Conservation (phyloP, 2,329 filamentous ascomycete genomes). For the Remersonia thermophila region DNA sequence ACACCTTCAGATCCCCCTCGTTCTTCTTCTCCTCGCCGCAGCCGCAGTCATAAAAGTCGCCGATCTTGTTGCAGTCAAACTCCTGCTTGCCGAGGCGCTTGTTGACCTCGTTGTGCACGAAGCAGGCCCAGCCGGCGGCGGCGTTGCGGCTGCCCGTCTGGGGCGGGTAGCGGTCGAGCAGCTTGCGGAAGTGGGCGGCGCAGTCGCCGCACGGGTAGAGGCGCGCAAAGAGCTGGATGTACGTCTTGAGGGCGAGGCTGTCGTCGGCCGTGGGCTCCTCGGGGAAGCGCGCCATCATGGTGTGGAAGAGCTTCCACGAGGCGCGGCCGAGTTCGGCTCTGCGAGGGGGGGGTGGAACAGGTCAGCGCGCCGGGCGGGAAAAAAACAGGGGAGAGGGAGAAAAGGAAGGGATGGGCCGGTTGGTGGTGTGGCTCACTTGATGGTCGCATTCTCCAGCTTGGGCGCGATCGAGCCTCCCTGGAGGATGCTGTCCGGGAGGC, state of each 20-base stretch:
- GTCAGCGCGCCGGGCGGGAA: constrained; percentile 5
- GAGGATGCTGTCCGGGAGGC: constrained; percentile 39
- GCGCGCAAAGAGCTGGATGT: constrained; percentile 54
- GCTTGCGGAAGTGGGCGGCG: constrained; percentile 51
- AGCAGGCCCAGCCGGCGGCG: constrained; percentile 56
- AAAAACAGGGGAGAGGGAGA: not conserved
- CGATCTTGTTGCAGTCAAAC: constrained; percentile 56
- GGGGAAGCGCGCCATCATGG: constrained; percentile 58
- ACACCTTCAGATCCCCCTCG: constrained; percentile 16
- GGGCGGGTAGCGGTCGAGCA: constrained; percentile 50
- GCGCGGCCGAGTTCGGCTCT: constrained; percentile 55
- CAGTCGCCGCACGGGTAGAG: constrained; percentile 61
- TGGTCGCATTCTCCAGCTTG: constrained; percentile 70
- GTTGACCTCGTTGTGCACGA: constrained; percentile 57
- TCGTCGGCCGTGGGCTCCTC: constrained; percentile 52
- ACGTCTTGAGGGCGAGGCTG: constrained; percentile 49
- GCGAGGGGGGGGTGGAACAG: constrained; percentile 1
- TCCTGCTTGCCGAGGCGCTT: constrained; percentile 46
- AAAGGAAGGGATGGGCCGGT: not conserved
- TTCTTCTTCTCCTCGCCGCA: constrained; percentile 49
- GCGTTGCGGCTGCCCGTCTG: constrained; percentile 51
- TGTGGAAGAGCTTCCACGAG: constrained; percentile 59
- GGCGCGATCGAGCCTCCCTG: constrained; percentile 63
- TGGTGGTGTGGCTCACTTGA: too few relatives aligned
- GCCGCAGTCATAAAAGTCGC: constrained; percentile 60